A percentile compares a stretch with the other conserved stretches of the same genome.
Evolutionary conservation across 352 stramenopile genomes (phyloP).

Genomic region (Pythium dissimile): DNA sequence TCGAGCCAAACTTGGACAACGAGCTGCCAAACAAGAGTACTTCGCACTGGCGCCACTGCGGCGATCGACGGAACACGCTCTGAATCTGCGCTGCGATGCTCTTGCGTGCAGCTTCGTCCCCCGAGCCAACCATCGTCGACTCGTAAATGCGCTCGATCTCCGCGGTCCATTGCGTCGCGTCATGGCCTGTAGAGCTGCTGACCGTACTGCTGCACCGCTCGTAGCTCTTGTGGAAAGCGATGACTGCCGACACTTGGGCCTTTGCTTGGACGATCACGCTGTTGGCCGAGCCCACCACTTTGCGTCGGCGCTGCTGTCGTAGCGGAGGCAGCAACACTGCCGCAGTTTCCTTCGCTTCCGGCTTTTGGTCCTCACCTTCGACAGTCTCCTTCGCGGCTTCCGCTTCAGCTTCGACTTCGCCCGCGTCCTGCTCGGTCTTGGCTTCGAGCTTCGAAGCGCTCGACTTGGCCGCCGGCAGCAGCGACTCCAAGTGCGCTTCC

Average conservation of each 20-base stretch:
- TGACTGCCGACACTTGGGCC: constrained; percentile 39
- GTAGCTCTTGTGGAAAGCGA: constrained; percentile 39
- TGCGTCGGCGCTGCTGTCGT: not conserved
- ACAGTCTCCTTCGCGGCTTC: not conserved
- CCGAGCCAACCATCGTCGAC: constrained; percentile 36
- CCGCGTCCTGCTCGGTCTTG: not conserved
- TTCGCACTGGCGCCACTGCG: constrained; percentile 11
- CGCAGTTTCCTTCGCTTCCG: too few species aligned
- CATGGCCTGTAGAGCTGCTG: constrained; percentile 10
- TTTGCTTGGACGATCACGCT: constrained; percentile 8
- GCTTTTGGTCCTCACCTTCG: too few species aligned
- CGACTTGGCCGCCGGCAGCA: not conserved
- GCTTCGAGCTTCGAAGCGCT: not conserved
- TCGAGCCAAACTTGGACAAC: constrained; percentile 68
- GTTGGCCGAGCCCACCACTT: not conserved
- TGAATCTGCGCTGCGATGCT: constrained; percentile 11
- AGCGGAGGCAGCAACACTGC: not conserved
- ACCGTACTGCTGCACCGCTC: not conserved
- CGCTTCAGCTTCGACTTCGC: not conserved
- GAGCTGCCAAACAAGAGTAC: constrained; percentile 72
- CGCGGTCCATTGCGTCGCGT: constrained; percentile 7
- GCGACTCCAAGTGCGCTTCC: constrained; percentile 29
- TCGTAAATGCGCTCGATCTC: constrained; percentile 39
- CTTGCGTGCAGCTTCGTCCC: constrained; percentile 40
- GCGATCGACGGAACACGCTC: constrained; percentile 4